Conservation (phyloP, 2,329 filamentous ascomycete genomes). For the Fusarium clavum region DNA sequence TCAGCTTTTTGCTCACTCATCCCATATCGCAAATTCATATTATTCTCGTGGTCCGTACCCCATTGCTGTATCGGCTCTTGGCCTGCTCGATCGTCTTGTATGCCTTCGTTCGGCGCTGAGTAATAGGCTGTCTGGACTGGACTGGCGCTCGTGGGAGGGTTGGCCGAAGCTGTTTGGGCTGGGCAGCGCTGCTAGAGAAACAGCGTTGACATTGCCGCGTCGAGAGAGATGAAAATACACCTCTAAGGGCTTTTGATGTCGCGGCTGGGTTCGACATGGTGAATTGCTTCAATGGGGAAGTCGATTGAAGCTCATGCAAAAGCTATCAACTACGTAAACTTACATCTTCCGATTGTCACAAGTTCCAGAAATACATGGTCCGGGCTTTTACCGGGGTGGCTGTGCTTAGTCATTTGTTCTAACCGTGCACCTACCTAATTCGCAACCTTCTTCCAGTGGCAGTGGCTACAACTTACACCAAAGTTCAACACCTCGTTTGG, state of each 20-base stretch:
- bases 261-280: constrained; percentile 56
- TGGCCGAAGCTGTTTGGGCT: constrained; percentile 52
- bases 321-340: constrained; percentile 39
- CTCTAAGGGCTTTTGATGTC: constrained; percentile 52
- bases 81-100: constrained; percentile 69
- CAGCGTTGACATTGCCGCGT: constrained; percentile 57
- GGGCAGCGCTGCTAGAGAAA: constrained; percentile 53
- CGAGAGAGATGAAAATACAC: constrained; percentile 49
- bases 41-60: constrained; percentile 54
- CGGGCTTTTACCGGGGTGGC: constrained; percentile 44
- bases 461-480: constrained; percentile 24
- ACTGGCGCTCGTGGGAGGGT: constrained; percentile 48
- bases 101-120: constrained; percentile 55
- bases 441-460: constrained; percentile 7
- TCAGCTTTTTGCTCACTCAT: constrained; percentile 39
- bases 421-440: constrained; percentile 14
- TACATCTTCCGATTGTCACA: constrained; percentile 46
- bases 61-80: constrained; percentile 67
- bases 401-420: constrained; percentile 43
- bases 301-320: constrained; percentile 33
- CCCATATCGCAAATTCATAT: neutral
- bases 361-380: constrained; percentile 41
- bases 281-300: constrained; percentile 24
- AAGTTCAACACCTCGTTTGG: constrained; percentile 1
- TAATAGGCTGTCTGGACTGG: constrained; percentile 51